These are phyloP conservation scores for Chenopodium formosanum DNA, from an alignment of 148 eudicot genomes.

Conservation along the genomic window DNA sequence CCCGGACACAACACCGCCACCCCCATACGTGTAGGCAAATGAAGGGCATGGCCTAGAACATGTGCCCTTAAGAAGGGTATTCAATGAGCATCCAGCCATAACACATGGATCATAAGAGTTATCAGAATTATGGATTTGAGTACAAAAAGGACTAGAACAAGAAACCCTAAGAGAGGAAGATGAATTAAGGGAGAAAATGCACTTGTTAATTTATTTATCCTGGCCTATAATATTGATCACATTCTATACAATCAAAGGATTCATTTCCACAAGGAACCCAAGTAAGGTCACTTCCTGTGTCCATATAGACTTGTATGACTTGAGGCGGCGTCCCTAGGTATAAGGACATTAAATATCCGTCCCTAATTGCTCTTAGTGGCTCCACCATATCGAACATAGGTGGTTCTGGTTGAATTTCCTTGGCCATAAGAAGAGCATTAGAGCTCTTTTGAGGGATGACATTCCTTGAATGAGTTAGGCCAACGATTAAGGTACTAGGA, in stretches of 20 bases:
- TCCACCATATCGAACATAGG: conserved; percentile 32
- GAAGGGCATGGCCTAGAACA: conserved; percentile 70
- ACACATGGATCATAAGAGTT: conserved; percentile 50
- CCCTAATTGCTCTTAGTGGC: conserved; percentile 52
- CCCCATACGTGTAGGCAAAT: conserved; percentile 21
- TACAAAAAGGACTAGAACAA: conserved; percentile 47
- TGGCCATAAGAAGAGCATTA: not conserved
- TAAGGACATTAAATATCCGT: conserved; percentile 59
- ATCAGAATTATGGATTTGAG: conserved; percentile 50
- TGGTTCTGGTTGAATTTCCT: conserved; percentile 20
- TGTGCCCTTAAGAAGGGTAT: conserved; percentile 30
- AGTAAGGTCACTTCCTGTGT: conserved; percentile 66
- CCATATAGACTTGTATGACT: conserved; percentile 53
- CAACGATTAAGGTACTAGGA: conserved; percentile 35
- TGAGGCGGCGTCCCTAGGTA: conserved; percentile 60
- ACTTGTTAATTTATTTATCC: conserved; percentile 34
- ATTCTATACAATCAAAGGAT: conserved; percentile 61
- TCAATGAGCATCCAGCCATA: conserved; percentile 48
- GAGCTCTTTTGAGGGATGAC: conserved; percentile 25
- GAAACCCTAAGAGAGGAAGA: conserved; percentile 48
- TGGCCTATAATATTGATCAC: conserved; percentile 36
- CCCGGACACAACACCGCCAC: conserved; percentile 26
- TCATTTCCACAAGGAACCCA: conserved; percentile 73
- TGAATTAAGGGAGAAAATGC: conserved; percentile 48
- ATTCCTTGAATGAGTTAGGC: conserved; percentile 38